A percentile compares a stretch with the other conserved stretches of the same genome.
Conservation (phyloP, 2,329 filamentous ascomycete genomes). For the Rosellinia necatrix region DNA sequence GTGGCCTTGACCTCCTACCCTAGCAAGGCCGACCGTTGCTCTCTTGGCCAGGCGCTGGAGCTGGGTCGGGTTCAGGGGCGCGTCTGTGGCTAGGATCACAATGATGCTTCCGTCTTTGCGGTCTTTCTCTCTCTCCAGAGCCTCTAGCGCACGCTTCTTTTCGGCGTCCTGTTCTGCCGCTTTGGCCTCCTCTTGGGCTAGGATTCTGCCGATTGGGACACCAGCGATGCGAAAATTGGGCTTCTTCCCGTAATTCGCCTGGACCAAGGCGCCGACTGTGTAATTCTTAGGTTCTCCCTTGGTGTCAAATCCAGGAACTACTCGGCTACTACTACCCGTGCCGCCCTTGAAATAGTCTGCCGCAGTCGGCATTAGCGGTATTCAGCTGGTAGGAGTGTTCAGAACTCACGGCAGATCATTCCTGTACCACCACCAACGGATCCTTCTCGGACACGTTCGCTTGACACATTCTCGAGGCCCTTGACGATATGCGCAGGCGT, state of each 20-base stretch:
- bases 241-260: conserved; percentile 67
- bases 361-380: not conserved
- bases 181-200: conserved; percentile 50
- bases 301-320: conserved; percentile 53
- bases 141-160: conserved; percentile 39
- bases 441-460: conserved; percentile 61
- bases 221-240: conserved; percentile 62
- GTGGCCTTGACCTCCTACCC: conserved; percentile 64
- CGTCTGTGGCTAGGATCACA: conserved; percentile 63
- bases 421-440: conserved; percentile 70
- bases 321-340: conserved; percentile 64
- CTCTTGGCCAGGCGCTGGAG: conserved; percentile 63
- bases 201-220: conserved; percentile 63
- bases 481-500: conserved; percentile 57
- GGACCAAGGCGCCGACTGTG: conserved; percentile 65
- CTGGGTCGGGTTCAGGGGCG: conserved; percentile 61
- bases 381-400: not conserved
- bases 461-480: conserved; percentile 56
- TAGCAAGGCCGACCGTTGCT: conserved; percentile 63
- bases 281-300: conserved; percentile 50
- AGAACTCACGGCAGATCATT: conserved; percentile 36
- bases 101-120: conserved; percentile 67
- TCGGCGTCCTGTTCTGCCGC: conserved; percentile 31
- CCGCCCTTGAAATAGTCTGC: conserved; percentile 67
- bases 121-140: conserved; percentile 47